phyloP scores from a whole-genome alignment of 176 grass and related monocot genomes.

The Oryza meridionalis region DNA sequence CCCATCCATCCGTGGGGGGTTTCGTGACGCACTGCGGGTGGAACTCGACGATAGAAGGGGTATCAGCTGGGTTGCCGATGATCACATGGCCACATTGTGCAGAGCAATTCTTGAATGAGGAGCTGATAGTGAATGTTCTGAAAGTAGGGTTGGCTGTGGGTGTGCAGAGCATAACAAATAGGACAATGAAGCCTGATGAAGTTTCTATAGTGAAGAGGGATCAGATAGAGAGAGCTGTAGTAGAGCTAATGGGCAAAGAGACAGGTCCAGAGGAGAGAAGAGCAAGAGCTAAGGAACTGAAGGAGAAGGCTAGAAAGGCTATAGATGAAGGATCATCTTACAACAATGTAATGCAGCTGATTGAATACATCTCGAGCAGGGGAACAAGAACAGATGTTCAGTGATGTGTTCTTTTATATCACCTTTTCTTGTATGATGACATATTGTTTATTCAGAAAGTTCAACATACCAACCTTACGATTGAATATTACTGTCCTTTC shows the following conservation, averaged over 20 bases:
- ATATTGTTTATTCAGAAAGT: neutral
- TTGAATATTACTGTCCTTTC: neutral
- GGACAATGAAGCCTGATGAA: conserved; percentile 21
- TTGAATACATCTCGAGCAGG: conserved; percentile 19
- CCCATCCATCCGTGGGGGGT: conserved; percentile 39
- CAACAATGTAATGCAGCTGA: conserved; percentile 35
- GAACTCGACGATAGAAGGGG: conserved; percentile 52
- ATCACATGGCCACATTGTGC: conserved; percentile 38
- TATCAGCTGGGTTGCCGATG: conserved; percentile 17
- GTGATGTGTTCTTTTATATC: neutral
- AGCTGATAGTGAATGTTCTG: conserved; percentile 43
- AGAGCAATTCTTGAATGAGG: conserved; percentile 56
- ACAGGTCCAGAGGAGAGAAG: conserved; percentile 42
- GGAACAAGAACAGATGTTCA: neutral
- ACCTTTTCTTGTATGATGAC: neutral
- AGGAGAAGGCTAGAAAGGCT: conserved; percentile 45
- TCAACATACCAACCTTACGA: neutral
- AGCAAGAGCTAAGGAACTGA: conserved; percentile 41
- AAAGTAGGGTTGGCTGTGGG: conserved; percentile 41
- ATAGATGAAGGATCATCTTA: conserved; percentile 56
- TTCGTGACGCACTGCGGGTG: conserved; percentile 60
- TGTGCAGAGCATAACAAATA: conserved; percentile 23
- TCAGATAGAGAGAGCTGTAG: conserved; percentile 17
- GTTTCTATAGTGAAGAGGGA: conserved; percentile 34
- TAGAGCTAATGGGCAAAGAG: conserved; percentile 45